These are phyloP conservation scores for Boletus coccyginus DNA, from an alignment of 768 basidiomycete species.

Conservation along the genomic window DNA sequence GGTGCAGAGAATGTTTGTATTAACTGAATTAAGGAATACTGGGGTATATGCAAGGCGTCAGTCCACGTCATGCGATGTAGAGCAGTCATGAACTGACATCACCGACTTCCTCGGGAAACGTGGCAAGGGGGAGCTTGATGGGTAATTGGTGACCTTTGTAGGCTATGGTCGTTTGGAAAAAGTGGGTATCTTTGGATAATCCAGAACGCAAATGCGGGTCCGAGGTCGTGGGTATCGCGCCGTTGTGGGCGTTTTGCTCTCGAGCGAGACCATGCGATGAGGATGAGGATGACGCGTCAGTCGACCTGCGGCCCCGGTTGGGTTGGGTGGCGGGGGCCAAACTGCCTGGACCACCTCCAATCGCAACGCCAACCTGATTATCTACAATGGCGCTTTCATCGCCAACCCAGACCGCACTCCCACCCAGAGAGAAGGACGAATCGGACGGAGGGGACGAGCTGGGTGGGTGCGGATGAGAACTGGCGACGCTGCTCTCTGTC, in stretches of 20 bases:
- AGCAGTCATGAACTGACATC: slow-evolving; percentile 60
- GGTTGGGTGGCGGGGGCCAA: slow-evolving; percentile 43
- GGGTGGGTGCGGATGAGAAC: slow-evolving; percentile 28
- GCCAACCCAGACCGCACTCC: slow-evolving; percentile 82
- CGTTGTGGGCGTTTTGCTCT: slow-evolving; percentile 38
- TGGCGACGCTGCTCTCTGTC: slow-evolving; percentile 37
- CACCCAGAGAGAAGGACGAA: slow-evolving; percentile 72
- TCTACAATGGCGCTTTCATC: slow-evolving; percentile 63
- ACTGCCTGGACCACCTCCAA: slow-evolving; percentile 47
- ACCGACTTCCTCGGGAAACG: slow-evolving; percentile 94
- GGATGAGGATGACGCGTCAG: slow-evolving; percentile 64
- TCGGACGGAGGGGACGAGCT: slow-evolving; percentile 61
- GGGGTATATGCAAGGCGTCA: slow-evolving; percentile 12
- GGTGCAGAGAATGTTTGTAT: slow-evolving; percentile 76
- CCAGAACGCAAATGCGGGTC: slow-evolving; percentile 49
- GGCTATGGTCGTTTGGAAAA: slow-evolving; percentile 80
- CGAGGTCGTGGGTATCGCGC: slow-evolving; percentile 40
- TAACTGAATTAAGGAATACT: slow-evolving; percentile 93
- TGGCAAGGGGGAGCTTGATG: slow-evolving; percentile 85
- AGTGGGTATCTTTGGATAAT: slow-evolving; percentile 86
- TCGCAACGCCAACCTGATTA: slow-evolving; percentile 34
- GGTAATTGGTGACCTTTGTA: slow-evolving; percentile 85
- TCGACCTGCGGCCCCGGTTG: slow-evolving; percentile 58
- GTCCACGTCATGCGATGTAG: background rate
- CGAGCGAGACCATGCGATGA: slow-evolving; percentile 55